A percentile compares a stretch with the other conserved stretches of the same genome.
Conservation (phyloP, 345 rosid genomes). For the Corchorus capsularis region DNA sequence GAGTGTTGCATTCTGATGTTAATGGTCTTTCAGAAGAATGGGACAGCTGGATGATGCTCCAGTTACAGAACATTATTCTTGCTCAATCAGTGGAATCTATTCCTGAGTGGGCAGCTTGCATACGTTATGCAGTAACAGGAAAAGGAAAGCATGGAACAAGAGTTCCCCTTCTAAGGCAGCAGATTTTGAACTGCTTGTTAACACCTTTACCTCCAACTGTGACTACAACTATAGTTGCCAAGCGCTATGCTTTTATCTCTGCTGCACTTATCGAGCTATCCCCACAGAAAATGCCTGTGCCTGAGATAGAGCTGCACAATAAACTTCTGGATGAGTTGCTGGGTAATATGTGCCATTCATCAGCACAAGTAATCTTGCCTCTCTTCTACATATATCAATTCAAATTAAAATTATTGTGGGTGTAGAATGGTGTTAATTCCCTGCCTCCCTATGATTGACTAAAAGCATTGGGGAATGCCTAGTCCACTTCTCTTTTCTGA, state of each 20-base stretch:
- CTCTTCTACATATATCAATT: constrained; percentile 12
- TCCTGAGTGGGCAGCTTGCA: constrained; percentile 97
- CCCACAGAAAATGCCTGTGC: constrained; percentile 78
- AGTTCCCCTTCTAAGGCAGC: constrained; percentile 77
- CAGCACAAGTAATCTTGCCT: constrained; percentile 79
- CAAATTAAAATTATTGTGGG: constrained; percentile 4
- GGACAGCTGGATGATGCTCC: constrained; percentile 91
- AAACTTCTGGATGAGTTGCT: constrained; percentile 77
- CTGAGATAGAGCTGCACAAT: constrained; percentile 72
- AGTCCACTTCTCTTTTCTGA: constrained; percentile 13
- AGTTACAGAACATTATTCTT: constrained; percentile 78
- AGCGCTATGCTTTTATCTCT: constrained; percentile 92
- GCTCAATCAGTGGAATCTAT: constrained; percentile 89
- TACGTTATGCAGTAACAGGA: constrained; percentile 98
- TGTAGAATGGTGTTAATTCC: not conserved
- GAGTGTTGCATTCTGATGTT: constrained; percentile 87
- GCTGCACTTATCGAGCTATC: constrained; percentile 90
- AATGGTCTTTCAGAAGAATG: constrained; percentile 77
- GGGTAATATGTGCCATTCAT: constrained; percentile 88
- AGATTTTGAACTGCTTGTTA: constrained; percentile 79
- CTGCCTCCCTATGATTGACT: constrained; percentile 3
- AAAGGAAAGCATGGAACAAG: constrained; percentile 88
- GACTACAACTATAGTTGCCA: constrained; percentile 84
- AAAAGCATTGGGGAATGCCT: not conserved
- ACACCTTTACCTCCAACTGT: constrained; percentile 78